These are phyloP conservation scores for Protomyces arabidopsidicola DNA, from an alignment of 1,139 yeast genomes.

Conservation along the genomic window DNA sequence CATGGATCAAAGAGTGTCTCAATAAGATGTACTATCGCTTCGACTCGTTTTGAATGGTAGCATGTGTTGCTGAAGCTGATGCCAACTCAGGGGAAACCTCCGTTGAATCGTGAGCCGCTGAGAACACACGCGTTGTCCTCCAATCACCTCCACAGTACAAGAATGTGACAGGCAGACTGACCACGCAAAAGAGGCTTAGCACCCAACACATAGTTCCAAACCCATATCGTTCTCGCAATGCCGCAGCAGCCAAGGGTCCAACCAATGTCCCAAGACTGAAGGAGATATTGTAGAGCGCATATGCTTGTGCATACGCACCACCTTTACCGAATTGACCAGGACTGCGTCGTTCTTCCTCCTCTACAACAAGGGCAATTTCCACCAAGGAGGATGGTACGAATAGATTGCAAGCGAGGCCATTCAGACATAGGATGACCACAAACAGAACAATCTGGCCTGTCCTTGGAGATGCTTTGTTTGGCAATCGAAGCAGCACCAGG, in stretches of 20 bases:
- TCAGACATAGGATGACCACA: constrained; percentile 37
- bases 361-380: constrained; percentile 38
- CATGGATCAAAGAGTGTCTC: too few species aligned
- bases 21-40: background rate
- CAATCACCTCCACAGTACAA: background rate
- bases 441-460: constrained; percentile 37
- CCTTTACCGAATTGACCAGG: constrained; percentile 41
- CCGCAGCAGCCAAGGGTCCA: constrained; percentile 41
- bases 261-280: constrained; percentile 39
- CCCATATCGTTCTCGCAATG: constrained; percentile 7
- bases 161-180: background rate
- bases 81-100: background rate
- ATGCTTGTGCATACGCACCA: constrained; percentile 41
- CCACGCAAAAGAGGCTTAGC: constrained; percentile 7
- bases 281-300: constrained; percentile 41
- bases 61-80: background rate
- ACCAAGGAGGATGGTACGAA: constrained; percentile 38
- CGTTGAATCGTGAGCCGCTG: background rate
- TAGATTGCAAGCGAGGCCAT: constrained; percentile 36
- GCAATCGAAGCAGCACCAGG: constrained; percentile 37
- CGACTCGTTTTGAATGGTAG: background rate
- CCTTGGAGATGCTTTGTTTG: constrained; percentile 37
- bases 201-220: constrained; percentile 19
- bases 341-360: constrained; percentile 34
- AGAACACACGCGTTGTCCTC: background rate